Conservation (phyloP, 1,284 basidiomycete species). For the Leccinum holopus region DNA sequence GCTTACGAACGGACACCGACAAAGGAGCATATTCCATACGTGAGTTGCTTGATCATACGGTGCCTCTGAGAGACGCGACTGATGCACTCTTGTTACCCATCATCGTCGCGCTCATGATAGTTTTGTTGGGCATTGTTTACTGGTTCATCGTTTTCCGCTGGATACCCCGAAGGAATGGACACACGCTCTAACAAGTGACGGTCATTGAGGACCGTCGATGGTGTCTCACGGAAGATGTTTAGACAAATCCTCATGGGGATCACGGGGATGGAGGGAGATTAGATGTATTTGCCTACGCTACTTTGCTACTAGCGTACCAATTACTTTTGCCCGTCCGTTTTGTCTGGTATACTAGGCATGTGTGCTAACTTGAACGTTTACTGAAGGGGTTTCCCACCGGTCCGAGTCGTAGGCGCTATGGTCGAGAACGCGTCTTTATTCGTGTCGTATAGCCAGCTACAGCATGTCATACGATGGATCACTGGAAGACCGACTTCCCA, state of each 20-base stretch:
- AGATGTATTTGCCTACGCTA: not conserved
- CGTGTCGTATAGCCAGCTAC: slow-evolving; percentile 83
- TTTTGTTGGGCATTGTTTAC: slow-evolving; percentile 52
- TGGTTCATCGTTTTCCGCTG: slow-evolving; percentile 59
- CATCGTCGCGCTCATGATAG: slow-evolving; percentile 49
- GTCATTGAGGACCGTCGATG: slow-evolving; percentile 49
- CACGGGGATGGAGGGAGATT: slow-evolving; percentile 2
- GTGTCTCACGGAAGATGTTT: slow-evolving; percentile 47
- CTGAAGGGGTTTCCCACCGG: slow-evolving; percentile 80
- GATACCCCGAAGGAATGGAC: slow-evolving; percentile 53
- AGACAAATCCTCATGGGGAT: slow-evolving; percentile 14
- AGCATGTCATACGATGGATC: slow-evolving; percentile 57
- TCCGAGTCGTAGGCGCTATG: slow-evolving; percentile 87
- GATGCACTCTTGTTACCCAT: slow-evolving; percentile 47
- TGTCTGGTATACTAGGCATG: not conserved
- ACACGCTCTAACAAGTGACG: slow-evolving; percentile 48
- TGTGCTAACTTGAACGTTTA: not conserved
- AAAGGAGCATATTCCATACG: slow-evolving; percentile 57
- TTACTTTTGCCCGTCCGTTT: not conserved
- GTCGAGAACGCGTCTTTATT: slow-evolving; percentile 91
- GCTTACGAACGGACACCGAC: slow-evolving; percentile 44
- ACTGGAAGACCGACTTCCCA: slow-evolving; percentile 33
- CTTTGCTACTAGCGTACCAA: not conserved
- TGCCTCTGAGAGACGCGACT: not conserved
- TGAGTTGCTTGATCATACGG: slow-evolving; percentile 33